These are phyloP conservation scores for Saccharomycopsis fermentans DNA, from an alignment of 805 yeast species.

Conservation along the genomic window DNA sequence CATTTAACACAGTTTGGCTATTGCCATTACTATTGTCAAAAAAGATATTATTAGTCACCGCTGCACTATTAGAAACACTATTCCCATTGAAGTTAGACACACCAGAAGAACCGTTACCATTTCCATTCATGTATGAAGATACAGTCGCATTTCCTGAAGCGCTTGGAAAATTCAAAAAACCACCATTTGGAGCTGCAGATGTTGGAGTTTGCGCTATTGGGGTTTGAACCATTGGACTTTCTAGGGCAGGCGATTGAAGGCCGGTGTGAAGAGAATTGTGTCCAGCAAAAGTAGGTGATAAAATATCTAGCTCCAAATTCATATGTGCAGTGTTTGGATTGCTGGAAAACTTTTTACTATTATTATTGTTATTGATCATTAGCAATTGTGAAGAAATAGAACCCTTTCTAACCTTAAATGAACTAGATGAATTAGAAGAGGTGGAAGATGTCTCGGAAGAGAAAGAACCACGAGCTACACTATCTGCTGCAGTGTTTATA, in stretches of 20 bases:
- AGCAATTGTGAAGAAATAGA: not conserved
- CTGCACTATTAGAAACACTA: not conserved
- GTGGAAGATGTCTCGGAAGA: conserved; percentile 4
- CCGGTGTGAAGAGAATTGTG: not conserved
- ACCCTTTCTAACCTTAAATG: not conserved
- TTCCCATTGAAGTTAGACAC: not conserved
- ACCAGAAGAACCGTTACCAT: not conserved
- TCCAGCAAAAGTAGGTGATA: conserved; percentile 1
- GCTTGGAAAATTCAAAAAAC: not conserved
- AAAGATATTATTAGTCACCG: not conserved
- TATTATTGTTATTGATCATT: not conserved
- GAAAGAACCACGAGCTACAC: not conserved
- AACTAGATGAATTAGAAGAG: conserved; percentile 1
- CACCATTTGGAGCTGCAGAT: not conserved
- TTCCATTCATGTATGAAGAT: not conserved
- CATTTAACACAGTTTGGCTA: not conserved
- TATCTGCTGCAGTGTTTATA: conserved; percentile 1
- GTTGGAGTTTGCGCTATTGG: conserved; percentile 1
- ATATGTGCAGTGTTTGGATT: not conserved
- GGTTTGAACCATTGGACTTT: conserved; percentile 1
- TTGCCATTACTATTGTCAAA: not conserved
- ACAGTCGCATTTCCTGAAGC: not conserved
- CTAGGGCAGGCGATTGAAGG: not conserved
- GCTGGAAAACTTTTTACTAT: not conserved
- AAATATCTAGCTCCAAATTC: not conserved